Evolutionary conservation across 2,329 filamentous ascomycete genomes (phyloP).

Genomic region (Cercospora citrullina): DNA sequence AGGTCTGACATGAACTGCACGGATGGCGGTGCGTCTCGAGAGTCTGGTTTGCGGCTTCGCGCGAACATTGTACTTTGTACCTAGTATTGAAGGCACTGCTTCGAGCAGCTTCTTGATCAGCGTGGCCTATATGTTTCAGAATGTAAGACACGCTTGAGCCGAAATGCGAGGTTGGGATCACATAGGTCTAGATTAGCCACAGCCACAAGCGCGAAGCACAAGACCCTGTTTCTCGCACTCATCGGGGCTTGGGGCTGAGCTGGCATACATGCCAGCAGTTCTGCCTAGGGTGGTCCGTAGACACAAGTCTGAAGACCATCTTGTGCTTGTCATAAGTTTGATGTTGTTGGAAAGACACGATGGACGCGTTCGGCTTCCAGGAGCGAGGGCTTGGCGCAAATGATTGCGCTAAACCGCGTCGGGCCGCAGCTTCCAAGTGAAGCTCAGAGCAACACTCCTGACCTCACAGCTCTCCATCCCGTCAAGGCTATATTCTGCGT

Average conservation of each 20-base stretch:
- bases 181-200: neutral
- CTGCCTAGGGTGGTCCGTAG: neutral
- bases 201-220: neutral
- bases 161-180: neutral
- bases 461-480: neutral
- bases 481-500: neutral
- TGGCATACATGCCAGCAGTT: neutral
- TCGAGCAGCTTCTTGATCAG: neutral
- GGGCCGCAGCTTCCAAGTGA: neutral
- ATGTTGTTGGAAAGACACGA: neutral
- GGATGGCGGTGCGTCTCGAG: neutral
- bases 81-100: neutral
- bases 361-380: neutral
- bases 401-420: neutral
- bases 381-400: neutral
- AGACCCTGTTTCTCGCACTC: neutral
- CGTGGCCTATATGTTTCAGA: neutral
- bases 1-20: constrained; percentile 53
- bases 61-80: neutral
- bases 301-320: neutral
- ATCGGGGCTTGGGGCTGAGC: neutral
- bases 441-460: neutral
- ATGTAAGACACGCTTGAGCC: neutral
- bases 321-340: neutral
- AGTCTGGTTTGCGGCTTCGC: neutral